phyloP scores from a whole-genome alignment of 352 stramenopile species.

The Pythium grandisporangium region DNA sequence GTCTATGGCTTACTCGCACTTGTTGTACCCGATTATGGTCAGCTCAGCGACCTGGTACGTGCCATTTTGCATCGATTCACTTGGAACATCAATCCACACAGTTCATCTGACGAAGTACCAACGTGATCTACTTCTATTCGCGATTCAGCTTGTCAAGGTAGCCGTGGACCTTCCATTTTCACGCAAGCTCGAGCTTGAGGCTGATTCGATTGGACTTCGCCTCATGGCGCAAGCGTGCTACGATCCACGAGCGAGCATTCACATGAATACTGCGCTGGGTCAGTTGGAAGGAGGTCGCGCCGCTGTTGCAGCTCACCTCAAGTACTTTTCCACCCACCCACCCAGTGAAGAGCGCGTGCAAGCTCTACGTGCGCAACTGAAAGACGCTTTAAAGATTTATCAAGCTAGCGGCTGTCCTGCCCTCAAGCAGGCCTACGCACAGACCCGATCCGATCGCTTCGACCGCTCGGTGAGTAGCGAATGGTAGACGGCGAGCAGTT shows the following conservation, averaged over 20 bases:
- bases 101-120: too few relatives aligned
- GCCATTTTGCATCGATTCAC: not conserved
- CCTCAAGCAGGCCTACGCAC: constrained; percentile 25
- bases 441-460: too few relatives aligned
- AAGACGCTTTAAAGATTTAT: constrained; percentile 35
- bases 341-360: constrained; percentile 52
- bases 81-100: too few relatives aligned
- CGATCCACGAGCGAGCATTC: constrained; percentile 15
- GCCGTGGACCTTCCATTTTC: constrained; percentile 22
- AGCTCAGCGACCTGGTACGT: constrained; percentile 45
- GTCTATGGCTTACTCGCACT: constrained; percentile 43
- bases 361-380: constrained; percentile 31
- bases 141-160: constrained; percentile 14
- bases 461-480: too few relatives aligned
- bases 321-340: constrained; percentile 73
- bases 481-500: too few relatives aligned
- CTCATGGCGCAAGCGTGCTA: constrained; percentile 27
- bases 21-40: constrained; percentile 38
- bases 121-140: not conserved
- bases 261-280: constrained; percentile 10
- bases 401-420: constrained; percentile 22
- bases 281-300: constrained; percentile 2
- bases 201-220: constrained; percentile 19
- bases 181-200: constrained; percentile 20
- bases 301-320: constrained; percentile 18